Percentiles rank a stretch among this genome's conserved stretches.
phyloP scores from a whole-genome alignment of 2,329 filamentous ascomycete species.

The Teratosphaeria destructans region DNA sequence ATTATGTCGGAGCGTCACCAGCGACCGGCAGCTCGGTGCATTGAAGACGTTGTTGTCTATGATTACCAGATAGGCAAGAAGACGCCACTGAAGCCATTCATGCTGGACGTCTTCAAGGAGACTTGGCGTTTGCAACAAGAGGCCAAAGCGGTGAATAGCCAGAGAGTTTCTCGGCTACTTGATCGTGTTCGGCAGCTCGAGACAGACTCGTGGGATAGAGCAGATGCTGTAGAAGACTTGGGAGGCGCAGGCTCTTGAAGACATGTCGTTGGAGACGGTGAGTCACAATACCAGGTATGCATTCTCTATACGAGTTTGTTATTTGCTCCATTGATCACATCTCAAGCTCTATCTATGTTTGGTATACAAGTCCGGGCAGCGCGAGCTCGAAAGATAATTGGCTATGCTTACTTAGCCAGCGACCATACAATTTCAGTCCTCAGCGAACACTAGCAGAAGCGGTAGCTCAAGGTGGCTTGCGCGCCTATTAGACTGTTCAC shows the following conservation, averaged over 20 bases:
- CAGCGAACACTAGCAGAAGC: background rate
- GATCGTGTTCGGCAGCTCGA: conserved; percentile 54
- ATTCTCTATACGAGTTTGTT: background rate
- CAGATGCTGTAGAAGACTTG: conserved; percentile 53
- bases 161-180: conserved; percentile 47
- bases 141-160: conserved; percentile 43
- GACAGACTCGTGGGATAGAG: conserved; percentile 60
- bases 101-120: conserved; percentile 49
- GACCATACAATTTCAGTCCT: too few relatives aligned
- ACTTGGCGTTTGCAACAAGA: conserved; percentile 54
- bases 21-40: conserved; percentile 60
- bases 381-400: too few relatives aligned
- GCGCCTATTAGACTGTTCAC: background rate
- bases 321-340: background rate
- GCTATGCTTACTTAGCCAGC: too few relatives aligned
- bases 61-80: conserved; percentile 56
- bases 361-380: background rate
- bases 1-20: conserved; percentile 68
- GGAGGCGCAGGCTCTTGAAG: conserved; percentile 3
- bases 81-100: conserved; percentile 47
- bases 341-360: background rate
- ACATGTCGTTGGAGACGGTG: background rate
- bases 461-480: background rate
- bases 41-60: conserved; percentile 72
- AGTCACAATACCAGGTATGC: background rate